Conservation (phyloP, 805 yeast species). For the Spathaspora boniae region DNA sequence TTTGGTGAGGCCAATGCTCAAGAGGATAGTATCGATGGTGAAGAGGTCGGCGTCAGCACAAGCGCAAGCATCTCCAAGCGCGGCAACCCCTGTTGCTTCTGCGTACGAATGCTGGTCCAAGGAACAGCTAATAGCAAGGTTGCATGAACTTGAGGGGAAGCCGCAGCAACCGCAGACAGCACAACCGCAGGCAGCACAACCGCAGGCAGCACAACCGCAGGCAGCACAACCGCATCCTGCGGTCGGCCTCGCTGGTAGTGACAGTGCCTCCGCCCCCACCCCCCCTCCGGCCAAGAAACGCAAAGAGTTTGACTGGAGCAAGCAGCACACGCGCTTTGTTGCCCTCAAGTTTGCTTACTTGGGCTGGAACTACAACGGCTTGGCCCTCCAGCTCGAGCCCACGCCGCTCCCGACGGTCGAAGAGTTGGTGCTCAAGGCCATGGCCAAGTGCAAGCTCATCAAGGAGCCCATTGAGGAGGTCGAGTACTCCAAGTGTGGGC, state of each 20-base stretch:
- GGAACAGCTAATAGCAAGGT: conserved; percentile 56
- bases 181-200: not conserved
- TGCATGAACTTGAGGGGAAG: conserved; percentile 53
- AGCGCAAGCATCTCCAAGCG: conserved; percentile 11
- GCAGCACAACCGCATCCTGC: not conserved
- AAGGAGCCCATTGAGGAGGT: conserved; percentile 57
- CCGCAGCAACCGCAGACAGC: not conserved
- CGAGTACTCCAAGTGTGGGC: conserved; percentile 84
- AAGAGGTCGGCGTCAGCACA: conserved; percentile 20
- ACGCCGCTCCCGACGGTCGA: conserved; percentile 88
- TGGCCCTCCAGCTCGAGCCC: conserved; percentile 74
- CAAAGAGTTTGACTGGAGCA: conserved; percentile 52
- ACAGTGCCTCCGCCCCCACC: not conserved
- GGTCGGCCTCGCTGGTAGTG: no score
- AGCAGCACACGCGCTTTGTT: conserved; percentile 59
- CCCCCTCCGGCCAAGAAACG: conserved; percentile 4
- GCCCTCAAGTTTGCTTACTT: conserved; percentile 83
- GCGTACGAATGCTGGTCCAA: conserved; percentile 62
- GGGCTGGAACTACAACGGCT: conserved; percentile 94
- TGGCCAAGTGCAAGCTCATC: conserved; percentile 64
- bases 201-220: no score
- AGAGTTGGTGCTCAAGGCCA: conserved; percentile 65
- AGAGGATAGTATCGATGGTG: conserved; percentile 6
- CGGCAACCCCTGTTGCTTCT: conserved; percentile 3
- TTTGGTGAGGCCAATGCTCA: conserved; percentile 5